Base-by-base conservation (phyloP, 768 basidiomycete genomes). In the Hypsizygus marmoreus region DNA sequence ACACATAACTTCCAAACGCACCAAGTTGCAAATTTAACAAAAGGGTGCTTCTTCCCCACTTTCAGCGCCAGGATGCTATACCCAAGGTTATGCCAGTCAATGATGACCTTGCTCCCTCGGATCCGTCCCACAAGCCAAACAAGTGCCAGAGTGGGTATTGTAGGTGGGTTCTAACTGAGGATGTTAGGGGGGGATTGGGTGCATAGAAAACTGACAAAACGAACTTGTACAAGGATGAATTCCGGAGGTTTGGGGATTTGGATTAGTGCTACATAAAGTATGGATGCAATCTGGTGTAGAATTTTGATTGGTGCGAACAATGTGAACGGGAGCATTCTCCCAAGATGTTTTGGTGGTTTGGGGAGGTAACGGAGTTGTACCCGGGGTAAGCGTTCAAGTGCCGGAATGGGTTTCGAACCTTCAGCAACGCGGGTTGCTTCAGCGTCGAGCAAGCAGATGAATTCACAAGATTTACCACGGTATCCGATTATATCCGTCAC, bases 31-130 rank as follows among this genome's bases (percentile, higher is more conserved):
- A 95, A 60, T 52, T 65, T 76, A 30, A 95, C 91, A 50, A 95
- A 74, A 0, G 74, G 63, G 61, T 93, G 89, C 0, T 65, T 61
- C 1, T 71, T 47, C 0, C 92, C 89, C n/a, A 94, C 69, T 56
- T 82, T 86, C 53, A 99, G 66, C 1, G 87, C 88, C 37, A 99
- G 79, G 35, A 98, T 93, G 52, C 84, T 95, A 63, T 92, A 94
- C 13, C 97, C 97, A 19, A 95, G 79, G 64, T 99, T 99, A 63
- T 99, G 97, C 97, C 97, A 99, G 68, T 99, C 97, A 43, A 99
- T 94, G 49, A 99, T 89, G 54, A 99, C 73, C 57, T 89, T 91
- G 54, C 86, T 86, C 3, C 88, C 86, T 13, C 82, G 76, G 12
- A 91, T 57, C 14, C 70, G 60, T 16, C 79, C 79, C 1, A 86